A percentile compares a stretch with the other conserved stretches of the same genome.
Evolutionary conservation across 495 filamentous ascomycete species (phyloP).

Genomic region (Xylaria cubensis): DNA sequence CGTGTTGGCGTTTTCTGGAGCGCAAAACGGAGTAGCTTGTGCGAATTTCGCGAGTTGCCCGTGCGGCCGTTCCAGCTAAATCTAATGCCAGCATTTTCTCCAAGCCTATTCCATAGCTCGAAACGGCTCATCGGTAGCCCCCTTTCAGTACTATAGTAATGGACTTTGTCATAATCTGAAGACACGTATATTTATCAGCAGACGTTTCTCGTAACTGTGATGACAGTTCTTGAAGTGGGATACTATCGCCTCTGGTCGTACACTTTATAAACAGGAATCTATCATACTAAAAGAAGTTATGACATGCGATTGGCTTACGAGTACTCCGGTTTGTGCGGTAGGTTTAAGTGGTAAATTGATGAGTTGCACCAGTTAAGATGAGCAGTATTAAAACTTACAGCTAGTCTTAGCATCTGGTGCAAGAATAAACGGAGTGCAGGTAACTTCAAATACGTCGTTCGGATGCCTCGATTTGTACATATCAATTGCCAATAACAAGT

Average conservation of each 20-base stretch:
- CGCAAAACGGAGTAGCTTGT: constrained; percentile 73
- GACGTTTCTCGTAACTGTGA: background rate
- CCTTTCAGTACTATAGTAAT: constrained; percentile 29
- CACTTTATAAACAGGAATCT: background rate
- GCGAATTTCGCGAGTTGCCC: constrained; percentile 76
- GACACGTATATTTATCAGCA: constrained; percentile 1
- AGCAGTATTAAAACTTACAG: constrained; percentile 23
- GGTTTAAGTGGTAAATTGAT: background rate
- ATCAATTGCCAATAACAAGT: constrained; percentile 70
- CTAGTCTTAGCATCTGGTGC: constrained; percentile 60
- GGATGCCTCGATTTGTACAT: constrained; percentile 64
- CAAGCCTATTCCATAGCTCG: constrained; percentile 52
- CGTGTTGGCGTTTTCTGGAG: constrained; percentile 58
- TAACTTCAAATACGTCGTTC: constrained; percentile 66
- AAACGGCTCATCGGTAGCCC: constrained; percentile 25
- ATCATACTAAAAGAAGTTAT: background rate
- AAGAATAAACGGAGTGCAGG: constrained; percentile 80
- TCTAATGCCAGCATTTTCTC: constrained; percentile 65
- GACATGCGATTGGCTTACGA: background rate
- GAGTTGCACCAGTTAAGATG: background rate
- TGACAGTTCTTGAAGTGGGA: background rate
- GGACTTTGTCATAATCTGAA: constrained; percentile 33
- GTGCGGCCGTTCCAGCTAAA: constrained; percentile 76
- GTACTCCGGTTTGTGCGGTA: background rate
- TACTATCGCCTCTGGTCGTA: background rate